These are phyloP conservation scores for Candida sphagnicola DNA, from an alignment of 805 yeast species.

Conservation along the genomic window DNA sequence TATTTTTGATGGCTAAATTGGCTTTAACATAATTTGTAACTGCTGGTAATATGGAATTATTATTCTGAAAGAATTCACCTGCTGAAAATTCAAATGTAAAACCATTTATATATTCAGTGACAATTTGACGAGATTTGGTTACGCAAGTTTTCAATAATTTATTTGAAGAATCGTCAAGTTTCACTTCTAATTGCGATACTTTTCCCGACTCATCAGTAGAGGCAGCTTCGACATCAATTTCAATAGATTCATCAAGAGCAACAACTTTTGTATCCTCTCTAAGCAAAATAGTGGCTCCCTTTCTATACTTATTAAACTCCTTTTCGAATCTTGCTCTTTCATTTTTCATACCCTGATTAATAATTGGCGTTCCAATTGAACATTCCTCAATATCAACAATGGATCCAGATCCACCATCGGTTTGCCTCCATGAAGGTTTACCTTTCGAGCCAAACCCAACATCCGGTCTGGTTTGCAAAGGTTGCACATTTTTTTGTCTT, in stretches of 20 bases:
- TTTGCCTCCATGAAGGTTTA: constrained; percentile 62
- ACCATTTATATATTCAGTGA: constrained; percentile 72
- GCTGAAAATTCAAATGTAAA: constrained; percentile 84
- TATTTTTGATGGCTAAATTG: constrained; percentile 48
- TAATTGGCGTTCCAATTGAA: constrained; percentile 76
- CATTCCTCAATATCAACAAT: constrained; percentile 94
- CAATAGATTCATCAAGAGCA: constrained; percentile 17
- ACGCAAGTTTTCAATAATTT: constrained; percentile 64
- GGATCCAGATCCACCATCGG: constrained; percentile 54
- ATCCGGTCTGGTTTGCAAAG: constrained; percentile 49
- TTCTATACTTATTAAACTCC: constrained; percentile 47
- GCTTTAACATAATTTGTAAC: constrained; percentile 79
- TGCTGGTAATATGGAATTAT: constrained; percentile 81
- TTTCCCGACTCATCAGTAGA: constrained; percentile 39
- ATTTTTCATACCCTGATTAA: constrained; percentile 67
- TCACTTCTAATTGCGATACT: constrained; percentile 27
- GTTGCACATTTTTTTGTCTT: constrained; percentile 34
- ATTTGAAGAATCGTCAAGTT: constrained; percentile 15
- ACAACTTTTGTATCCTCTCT: constrained; percentile 66
- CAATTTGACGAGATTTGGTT: constrained; percentile 73
- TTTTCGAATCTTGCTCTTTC: constrained; percentile 58
- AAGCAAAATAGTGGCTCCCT: constrained; percentile 83
- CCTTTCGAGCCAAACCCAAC: constrained; percentile 91
- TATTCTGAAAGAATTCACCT: constrained; percentile 95
- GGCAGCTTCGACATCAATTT: constrained; percentile 29